Conservation (phyloP, 176 grass and related monocot species). For the Phoenix roebelenii region DNA sequence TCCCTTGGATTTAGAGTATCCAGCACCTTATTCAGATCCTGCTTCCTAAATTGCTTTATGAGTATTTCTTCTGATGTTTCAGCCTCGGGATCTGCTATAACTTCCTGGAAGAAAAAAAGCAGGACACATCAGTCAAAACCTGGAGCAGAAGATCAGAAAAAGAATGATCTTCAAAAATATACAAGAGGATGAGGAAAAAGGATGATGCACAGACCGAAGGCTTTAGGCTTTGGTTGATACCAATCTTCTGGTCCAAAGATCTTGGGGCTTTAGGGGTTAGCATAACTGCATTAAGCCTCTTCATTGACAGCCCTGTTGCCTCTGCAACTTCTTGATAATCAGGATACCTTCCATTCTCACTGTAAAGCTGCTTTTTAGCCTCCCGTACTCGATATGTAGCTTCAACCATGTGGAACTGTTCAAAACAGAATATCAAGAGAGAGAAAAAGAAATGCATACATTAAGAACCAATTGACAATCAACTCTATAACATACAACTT, state of each 20-base stretch:
- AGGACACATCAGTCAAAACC: conserved; percentile 7
- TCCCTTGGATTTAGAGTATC: conserved; percentile 57
- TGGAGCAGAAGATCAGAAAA: too few species aligned
- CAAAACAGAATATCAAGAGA: not conserved
- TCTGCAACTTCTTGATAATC: conserved; percentile 51
- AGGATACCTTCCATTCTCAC: conserved; percentile 45
- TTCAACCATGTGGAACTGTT: conserved; percentile 50
- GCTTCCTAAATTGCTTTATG: conserved; percentile 52
- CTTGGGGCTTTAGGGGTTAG: conserved; percentile 53
- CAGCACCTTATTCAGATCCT: conserved; percentile 51
- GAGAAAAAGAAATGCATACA: not conserved
- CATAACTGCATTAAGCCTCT: conserved; percentile 48
- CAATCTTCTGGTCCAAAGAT: conserved; percentile 54
- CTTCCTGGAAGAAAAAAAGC: conserved; percentile 35
- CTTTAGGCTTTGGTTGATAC: conserved; percentile 41
- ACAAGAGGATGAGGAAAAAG: not conserved
- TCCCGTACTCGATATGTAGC: conserved; percentile 56
- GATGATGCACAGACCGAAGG: conserved; percentile 40
- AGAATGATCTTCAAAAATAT: not conserved
- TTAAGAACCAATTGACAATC: too few species aligned
- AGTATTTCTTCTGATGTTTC: conserved; percentile 57
- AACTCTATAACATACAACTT: too few species aligned
- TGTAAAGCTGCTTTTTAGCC: conserved; percentile 28
- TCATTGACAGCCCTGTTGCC: conserved; percentile 44
- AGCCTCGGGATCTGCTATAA: conserved; percentile 48